Percentiles rank a stretch among this genome's conserved stretches.
Conservation (phyloP, 2,329 filamentous ascomycete genomes). For the Tolypocladium amazonense region DNA sequence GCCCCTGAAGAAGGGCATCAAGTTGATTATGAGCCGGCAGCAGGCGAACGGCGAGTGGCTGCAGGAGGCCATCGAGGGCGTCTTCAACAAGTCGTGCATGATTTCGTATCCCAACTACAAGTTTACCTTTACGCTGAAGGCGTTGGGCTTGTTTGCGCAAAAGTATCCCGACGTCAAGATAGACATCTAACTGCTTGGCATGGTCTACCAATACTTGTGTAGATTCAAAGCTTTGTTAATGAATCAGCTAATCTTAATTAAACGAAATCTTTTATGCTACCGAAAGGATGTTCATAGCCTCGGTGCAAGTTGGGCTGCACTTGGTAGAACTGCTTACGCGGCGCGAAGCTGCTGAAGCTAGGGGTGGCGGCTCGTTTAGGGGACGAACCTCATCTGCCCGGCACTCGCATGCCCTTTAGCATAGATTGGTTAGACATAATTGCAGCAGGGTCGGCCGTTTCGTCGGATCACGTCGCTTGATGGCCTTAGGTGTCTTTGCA, state of each 20-base stretch:
- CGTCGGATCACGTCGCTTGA: no score
- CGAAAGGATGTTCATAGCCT: background rate
- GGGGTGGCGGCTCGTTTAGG: no score
- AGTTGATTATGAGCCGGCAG: conserved; percentile 76
- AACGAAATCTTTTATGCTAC: background rate
- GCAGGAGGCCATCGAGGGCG: conserved; percentile 92
- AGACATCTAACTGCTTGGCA: background rate
- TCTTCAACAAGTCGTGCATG: conserved; percentile 99
- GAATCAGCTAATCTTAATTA: background rate
- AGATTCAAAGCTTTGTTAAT: background rate
- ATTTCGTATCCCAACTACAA: conserved; percentile 99
- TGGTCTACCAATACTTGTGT: background rate
- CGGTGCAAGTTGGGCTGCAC: no score
- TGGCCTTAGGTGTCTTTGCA: no score
- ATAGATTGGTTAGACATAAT: no score
- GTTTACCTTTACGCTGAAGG: conserved; percentile 90
- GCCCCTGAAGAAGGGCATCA: conserved; percentile 62
- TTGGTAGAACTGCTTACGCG: no score
- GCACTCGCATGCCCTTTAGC: no score
- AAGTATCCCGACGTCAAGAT: conserved; percentile 58
- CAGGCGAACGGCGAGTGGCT: conserved; percentile 86
- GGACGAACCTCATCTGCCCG: no score
- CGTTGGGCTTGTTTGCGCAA: conserved; percentile 76
- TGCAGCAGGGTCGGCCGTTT: no score
- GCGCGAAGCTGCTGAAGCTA: no score